Conservation (phyloP, 257 asterid species). For the Solanum okadae region DNA sequence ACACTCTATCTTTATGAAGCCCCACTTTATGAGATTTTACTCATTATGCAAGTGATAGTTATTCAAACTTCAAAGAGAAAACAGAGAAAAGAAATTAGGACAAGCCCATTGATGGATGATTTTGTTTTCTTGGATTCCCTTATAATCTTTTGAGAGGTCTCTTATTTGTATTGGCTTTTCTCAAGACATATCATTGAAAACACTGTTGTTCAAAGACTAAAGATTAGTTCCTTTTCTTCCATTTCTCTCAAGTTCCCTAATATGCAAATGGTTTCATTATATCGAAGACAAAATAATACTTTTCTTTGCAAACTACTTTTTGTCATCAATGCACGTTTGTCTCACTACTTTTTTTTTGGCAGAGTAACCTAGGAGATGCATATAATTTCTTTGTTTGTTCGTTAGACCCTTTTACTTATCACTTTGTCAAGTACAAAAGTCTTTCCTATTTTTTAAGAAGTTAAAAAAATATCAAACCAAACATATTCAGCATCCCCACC, state of each 20-base stretch:
- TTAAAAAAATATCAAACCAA: too few species aligned
- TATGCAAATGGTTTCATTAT: neutral
- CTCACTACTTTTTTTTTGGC: neutral
- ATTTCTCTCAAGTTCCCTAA: neutral
- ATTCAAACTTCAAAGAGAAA: neutral
- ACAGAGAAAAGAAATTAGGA: neutral
- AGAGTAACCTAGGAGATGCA: too few species aligned
- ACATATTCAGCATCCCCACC: too few species aligned
- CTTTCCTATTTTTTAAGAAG: too few species aligned
- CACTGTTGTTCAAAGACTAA: neutral
- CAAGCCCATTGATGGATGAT: neutral
- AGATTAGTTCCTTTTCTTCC: neutral
- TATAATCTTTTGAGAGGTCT: neutral
- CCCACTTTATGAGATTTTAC: neutral
- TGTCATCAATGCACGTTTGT: neutral
- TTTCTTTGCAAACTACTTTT: neutral
- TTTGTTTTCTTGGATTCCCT: conserved; percentile 25
- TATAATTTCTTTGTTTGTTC: too few species aligned
- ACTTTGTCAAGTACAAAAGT: too few species aligned
- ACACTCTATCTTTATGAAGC: too few species aligned
- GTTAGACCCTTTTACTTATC: too few species aligned
- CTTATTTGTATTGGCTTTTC: neutral
- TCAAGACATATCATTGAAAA: neutral
- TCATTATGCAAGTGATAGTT: neutral
- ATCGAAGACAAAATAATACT: neutral